phyloP scores from a whole-genome alignment of 495 filamentous ascomycete genomes.

The Oleoguttula mirabilis region DNA sequence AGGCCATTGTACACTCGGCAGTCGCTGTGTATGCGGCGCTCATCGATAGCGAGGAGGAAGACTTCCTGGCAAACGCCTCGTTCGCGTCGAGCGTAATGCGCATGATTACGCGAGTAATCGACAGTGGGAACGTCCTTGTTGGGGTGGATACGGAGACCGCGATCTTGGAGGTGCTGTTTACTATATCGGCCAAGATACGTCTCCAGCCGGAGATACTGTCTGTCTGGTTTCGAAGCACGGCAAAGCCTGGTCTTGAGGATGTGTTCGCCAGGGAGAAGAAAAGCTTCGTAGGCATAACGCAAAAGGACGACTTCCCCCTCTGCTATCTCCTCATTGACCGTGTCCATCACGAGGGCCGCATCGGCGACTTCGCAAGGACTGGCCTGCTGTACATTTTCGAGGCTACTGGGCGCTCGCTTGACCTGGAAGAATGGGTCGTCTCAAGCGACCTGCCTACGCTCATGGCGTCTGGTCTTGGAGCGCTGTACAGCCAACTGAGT shows the following conservation, averaged over 20 bases:
- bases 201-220: constrained; percentile 71
- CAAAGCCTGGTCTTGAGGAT: constrained; percentile 20
- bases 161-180: constrained; percentile 84
- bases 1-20: constrained; percentile 67
- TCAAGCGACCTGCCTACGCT: constrained; percentile 92
- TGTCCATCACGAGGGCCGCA: constrained; percentile 82
- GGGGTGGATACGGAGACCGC: constrained; percentile 64
- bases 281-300: constrained; percentile 68
- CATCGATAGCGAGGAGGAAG: constrained; percentile 90
- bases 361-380: constrained; percentile 94
- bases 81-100: constrained; percentile 79
- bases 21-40: constrained; percentile 76
- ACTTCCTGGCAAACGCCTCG: constrained; percentile 68
- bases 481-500: constrained; percentile 92
- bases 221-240: constrained; percentile 65
- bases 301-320: constrained; percentile 87
- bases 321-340: constrained; percentile 94
- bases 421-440: constrained; percentile 88
- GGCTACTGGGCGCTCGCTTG: constrained; percentile 67
- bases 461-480: constrained; percentile 92
- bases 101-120: constrained; percentile 56
- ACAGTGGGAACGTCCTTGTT: constrained; percentile 47
- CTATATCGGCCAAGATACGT: constrained; percentile 86
- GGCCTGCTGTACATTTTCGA: constrained; percentile 93
- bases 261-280: constrained; percentile 38